phyloP scores from a whole-genome alignment of 1,284 basidiomycete species.

The Xerocomus minutiporus region DNA sequence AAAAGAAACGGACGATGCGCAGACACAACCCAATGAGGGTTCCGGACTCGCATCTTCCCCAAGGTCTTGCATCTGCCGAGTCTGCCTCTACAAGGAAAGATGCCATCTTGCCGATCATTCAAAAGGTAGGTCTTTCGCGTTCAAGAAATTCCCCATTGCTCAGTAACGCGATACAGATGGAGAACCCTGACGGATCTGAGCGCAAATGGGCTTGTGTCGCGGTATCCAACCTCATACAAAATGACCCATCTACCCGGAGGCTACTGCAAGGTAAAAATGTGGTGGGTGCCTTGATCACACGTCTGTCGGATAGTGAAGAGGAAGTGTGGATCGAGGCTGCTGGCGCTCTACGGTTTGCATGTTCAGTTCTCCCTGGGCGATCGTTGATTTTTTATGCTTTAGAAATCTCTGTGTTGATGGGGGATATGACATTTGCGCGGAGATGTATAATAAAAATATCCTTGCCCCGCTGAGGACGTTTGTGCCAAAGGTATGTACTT shows the following conservation, averaged over 20 bases:
- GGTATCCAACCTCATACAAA: conserved; percentile 84
- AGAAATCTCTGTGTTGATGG: conserved; percentile 94
- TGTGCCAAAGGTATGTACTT: conserved; percentile 60
- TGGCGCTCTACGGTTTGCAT: conserved; percentile 66
- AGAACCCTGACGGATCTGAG: conserved; percentile 69
- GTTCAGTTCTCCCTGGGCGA: conserved; percentile 16
- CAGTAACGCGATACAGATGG: conserved; percentile 48
- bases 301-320: conserved; percentile 79
- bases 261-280: conserved; percentile 88
- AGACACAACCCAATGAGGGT: conserved; percentile 89
- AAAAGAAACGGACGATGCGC: conserved; percentile 75
- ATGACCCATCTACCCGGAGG: conserved; percentile 82
- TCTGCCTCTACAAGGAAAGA: conserved; percentile 70
- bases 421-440: conserved; percentile 87
- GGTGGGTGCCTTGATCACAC: conserved; percentile 79
- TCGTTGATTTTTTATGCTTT: conserved; percentile 6
- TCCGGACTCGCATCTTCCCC: conserved; percentile 82
- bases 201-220: conserved; percentile 92
- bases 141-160: conserved; percentile 2
- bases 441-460: conserved; percentile 96
- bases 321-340: conserved; percentile 84
- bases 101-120: conserved; percentile 79
- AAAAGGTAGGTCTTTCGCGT: conserved; percentile 57
- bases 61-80: conserved; percentile 67
- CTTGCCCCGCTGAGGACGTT: conserved; percentile 70